Evolutionary conservation across 106 monocot genomes (phyloP), one percentile per base, ranked within the genome.

Genomic region (Dendrobium chrysotoxum): DNA sequence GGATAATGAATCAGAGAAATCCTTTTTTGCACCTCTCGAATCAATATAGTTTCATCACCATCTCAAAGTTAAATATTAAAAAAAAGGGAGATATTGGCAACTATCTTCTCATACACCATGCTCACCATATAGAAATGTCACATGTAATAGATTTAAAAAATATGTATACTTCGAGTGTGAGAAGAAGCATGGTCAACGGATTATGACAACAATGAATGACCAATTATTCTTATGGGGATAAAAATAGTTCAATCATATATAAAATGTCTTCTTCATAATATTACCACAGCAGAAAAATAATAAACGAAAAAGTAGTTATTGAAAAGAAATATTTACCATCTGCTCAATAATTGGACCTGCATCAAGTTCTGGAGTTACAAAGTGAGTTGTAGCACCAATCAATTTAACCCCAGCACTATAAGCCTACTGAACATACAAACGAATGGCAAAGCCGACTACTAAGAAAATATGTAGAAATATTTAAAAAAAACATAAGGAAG

Each of bases 271-370:
- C 61, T 21, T 5, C 6, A 61, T 35, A 6, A 7, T 21, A 61
- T 61, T 23, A 20, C 12, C 18, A 61, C 61, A 61, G 61, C 20
- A 20, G 23, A 65, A 25, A 65, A 25, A 25, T 15, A 38, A 5
- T 8, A 38, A 15, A 16, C 9, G 4, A 71, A 71, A 38, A 3
- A 15, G 71, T 71, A 15, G 31, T 16, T 16, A 71, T 71, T 35
- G 31, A 75, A 26, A 13, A 50, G 16, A 53, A 50, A 4, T 53
- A 58, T 75, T 82, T 85, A 98, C 98, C 98, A 95, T 91, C 67
- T 98, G 98, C 70, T 98, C 94, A 77, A 98, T 98, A 42, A 98
- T 98, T 57, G 94, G 91, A 58, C 94, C 98, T 31, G 86, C 87
- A 83, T 98, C 94, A 80, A 95, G 92, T 78, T 83, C 92, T 76